Base-by-base conservation (phyloP, 2,329 filamentous ascomycete species). In the Botrytis fabae region DNA sequence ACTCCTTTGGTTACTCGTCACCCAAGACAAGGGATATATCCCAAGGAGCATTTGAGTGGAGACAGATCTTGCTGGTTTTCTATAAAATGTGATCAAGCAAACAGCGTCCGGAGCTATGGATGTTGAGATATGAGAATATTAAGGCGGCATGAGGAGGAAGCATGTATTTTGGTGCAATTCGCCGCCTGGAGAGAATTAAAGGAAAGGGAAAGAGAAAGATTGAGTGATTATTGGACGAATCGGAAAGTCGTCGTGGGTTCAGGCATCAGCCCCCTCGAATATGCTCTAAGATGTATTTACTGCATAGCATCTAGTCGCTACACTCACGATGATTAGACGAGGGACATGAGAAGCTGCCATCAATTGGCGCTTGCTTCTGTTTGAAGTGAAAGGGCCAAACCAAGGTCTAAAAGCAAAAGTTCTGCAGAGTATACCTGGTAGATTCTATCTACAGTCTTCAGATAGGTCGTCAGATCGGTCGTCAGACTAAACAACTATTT, bases 111-210 rank as follows among this genome's bases (percentile, higher is more conserved):
- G 20, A 48, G 44, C n/a, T 51, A 20, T 25, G 14, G n/a, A 12
- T 12, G 14, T 40, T 12, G 9, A 35, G 48, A 54, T n/a, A 8
- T 57, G 12, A 14, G 28, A 48, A n/a, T 22, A 40, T 28, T 71
- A 71, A 51, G 61, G 69, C 69, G 69, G 69, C 69, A n/a, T 57
- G 59, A 42, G 46, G 54, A 44, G 70, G 57, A 59, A 25, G 25
- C 51, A 35, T 25, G 38, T 42, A 28, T 16, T n/a, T 61, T 42
- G 8, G 14, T 28, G 18, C 51, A 18, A 44, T 61, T 70, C 40
- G 68, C 54, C 40, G 68, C 54, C 48, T 61, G 40, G 51, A 28
- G 32, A 38, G 57, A 18, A 18, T 28, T 28, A 25, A 35, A 35
- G 35, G 4, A 40, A 9, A 57, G 54, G 54, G 40, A 40, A 61